Percentiles rank a stretch among this genome's conserved stretches.
phyloP scores from a whole-genome alignment of 176 grass and related monocot species.

The Raddia distichophylla region DNA sequence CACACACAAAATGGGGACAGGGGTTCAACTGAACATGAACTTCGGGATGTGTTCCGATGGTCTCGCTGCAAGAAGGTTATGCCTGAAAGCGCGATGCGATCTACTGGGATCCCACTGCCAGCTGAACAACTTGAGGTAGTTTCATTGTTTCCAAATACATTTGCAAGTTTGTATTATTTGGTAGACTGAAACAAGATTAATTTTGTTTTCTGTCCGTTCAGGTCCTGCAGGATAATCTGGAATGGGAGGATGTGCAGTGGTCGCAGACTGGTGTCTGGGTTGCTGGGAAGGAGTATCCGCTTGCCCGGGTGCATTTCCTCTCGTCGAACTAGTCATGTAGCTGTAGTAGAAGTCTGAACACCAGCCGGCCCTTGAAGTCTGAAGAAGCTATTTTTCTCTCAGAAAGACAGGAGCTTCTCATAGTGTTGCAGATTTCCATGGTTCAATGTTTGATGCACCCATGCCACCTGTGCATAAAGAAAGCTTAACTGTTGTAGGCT shows the following conservation, averaged over 20 bases:
- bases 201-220: conserved; percentile 23
- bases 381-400: background rate
- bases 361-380: background rate
- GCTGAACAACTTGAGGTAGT: conserved; percentile 85
- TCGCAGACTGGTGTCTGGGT: conserved; percentile 86
- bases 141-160: background rate
- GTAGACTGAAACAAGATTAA: background rate
- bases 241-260: conserved; percentile 99
- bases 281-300: conserved; percentile 77
- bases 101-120: conserved; percentile 72
- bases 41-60: conserved; percentile 79
- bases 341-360: background rate
- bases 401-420: background rate
- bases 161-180: background rate
- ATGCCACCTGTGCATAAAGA: conserved; percentile 18
- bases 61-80: conserved; percentile 84
- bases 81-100: conserved; percentile 68
- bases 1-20: conserved; percentile 76
- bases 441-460: conserved; percentile 3
- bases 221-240: conserved; percentile 84
- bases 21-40: conserved; percentile 52
- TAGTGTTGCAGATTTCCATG: background rate
- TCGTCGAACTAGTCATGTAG: conserved; percentile 56
- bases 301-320: conserved; percentile 86
- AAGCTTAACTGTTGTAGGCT: conserved; percentile 35